Evolutionary conservation across 805 yeast genomes (phyloP).

Genomic region (Tetrapisispora namnaoensis): DNA sequence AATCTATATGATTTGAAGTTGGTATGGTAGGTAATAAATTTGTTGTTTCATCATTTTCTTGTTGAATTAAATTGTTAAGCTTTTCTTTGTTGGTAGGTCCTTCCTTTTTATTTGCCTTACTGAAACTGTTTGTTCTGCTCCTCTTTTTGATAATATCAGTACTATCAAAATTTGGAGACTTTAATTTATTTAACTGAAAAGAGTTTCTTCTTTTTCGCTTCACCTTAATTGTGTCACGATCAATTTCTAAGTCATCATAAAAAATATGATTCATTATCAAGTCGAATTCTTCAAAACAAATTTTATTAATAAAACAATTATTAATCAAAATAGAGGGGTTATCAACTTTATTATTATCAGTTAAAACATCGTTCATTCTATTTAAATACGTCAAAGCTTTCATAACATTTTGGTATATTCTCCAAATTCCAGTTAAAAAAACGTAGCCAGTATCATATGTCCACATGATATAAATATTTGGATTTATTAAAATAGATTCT

Average conservation of each 20-base stretch:
- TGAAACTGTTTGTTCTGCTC: neutral
- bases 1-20: conserved; percentile 16
- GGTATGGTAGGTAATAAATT: neutral
- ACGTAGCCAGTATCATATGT: conserved; percentile 78
- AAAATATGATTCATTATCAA: conserved; percentile 1
- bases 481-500: conserved; percentile 15
- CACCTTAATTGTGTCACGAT: neutral
- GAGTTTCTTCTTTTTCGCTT: conserved; percentile 1
- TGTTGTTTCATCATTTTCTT: neutral
- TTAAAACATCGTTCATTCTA: neutral
- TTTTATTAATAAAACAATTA: neutral
- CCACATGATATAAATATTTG: conserved; percentile 72
- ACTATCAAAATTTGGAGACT: neutral
- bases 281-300: conserved; percentile 2
- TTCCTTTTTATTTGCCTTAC: neutral
- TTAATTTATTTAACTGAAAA: neutral
- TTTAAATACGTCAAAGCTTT: conserved; percentile 13
- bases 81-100: no score
- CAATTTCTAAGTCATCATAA: conserved; percentile 1
- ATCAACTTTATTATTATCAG: neutral
- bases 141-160: neutral
- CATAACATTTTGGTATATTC: conserved; percentile 34
- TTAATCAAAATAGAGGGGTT: neutral
- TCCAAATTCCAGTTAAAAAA: conserved; percentile 84
- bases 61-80: neutral